Percentiles rank a stretch among this genome's conserved stretches.
Evolutionary conservation across 2,329 filamentous ascomycete genomes (phyloP).

Genomic region (Alternaria sp.): DNA sequence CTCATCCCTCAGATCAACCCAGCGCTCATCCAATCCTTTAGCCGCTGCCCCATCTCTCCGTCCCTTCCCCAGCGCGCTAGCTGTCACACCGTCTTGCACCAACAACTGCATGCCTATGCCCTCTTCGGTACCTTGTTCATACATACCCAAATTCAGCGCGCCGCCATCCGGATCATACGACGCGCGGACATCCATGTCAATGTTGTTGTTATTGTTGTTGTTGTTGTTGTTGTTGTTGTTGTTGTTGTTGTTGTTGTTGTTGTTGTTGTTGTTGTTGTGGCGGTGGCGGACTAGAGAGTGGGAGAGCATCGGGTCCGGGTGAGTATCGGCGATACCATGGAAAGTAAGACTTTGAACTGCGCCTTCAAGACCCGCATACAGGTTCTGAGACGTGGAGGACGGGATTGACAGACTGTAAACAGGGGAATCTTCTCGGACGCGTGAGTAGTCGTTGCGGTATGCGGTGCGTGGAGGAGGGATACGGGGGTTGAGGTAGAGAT

Average conservation of each 20-base stretch:
- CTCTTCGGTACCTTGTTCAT: conserved; percentile 54
- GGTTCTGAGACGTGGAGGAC: conserved; percentile 54
- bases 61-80: conserved; percentile 29
- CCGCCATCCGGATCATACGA: conserved; percentile 50
- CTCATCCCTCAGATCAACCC: conserved; percentile 47
- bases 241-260: too few species aligned
- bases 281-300: conserved; percentile 24
- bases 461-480: conserved; percentile 27
- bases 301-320: conserved; percentile 55
- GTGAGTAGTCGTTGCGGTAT: conserved; percentile 29
- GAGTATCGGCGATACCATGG: conserved; percentile 52
- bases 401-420: conserved; percentile 60
- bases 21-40: conserved; percentile 50
- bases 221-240: too few species aligned
- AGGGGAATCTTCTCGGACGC: conserved; percentile 48
- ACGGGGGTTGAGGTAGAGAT: conserved; percentile 57
- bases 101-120: conserved; percentile 51
- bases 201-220: too few species aligned
- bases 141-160: conserved; percentile 57
- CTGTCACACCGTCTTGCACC: conserved; percentile 50
- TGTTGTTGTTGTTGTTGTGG: conserved; percentile 8
- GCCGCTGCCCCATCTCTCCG: conserved; percentile 24
- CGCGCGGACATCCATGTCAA: conserved; percentile 35
- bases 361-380: conserved; percentile 61
- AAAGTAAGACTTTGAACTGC: conserved; percentile 56